phyloP scores from a whole-genome alignment of 2,329 filamentous ascomycete genomes.

The Cercospora nicotianae region DNA sequence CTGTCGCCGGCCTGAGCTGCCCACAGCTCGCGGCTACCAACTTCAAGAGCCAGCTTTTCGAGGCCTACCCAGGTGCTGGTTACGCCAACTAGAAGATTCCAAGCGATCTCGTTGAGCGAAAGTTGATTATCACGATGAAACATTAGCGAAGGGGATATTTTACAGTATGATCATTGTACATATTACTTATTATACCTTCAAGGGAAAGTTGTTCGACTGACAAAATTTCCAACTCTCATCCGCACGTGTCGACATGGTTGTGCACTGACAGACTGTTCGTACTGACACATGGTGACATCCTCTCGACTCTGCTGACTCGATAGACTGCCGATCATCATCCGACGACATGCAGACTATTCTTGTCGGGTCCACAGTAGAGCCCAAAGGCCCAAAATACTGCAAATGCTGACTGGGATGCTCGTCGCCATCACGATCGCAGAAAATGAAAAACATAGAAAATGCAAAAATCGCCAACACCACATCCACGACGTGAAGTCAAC shows the following conservation, averaged over 20 bases:
- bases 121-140: background rate
- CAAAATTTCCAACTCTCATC: background rate
- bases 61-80: conserved; percentile 4
- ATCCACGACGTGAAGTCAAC: background rate
- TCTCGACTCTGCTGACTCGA: background rate
- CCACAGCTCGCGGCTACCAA: background rate
- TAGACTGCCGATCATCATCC: background rate
- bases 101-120: conserved; percentile 13
- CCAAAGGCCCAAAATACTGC: background rate
- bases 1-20: background rate
- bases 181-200: background rate
- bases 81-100: conserved; percentile 13
- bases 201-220: background rate
- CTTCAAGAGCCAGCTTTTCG: conserved; percentile 12
- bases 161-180: no score
- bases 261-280: background rate
- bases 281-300: background rate
- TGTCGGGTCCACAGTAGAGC: background rate
- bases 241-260: background rate
- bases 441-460: background rate
- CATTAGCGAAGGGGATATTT: background rate
- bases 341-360: background rate
- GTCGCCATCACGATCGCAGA: background rate
- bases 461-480: background rate
- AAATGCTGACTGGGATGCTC: background rate